A percentile compares a stretch with the other conserved stretches of the same genome.
Conservation (phyloP, 805 yeast genomes). For the Brettanomyces sp. region DNA sequence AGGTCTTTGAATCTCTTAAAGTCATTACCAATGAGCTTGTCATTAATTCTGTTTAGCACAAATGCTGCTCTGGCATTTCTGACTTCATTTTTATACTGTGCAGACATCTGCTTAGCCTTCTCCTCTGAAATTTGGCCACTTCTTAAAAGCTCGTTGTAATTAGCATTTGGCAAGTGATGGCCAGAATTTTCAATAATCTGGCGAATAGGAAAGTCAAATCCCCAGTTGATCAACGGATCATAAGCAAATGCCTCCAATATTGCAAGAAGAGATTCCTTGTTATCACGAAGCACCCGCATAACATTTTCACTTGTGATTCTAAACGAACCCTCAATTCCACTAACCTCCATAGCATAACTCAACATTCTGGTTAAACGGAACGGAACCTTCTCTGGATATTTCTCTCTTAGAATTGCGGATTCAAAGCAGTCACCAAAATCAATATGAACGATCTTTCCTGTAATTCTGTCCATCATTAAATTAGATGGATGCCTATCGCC, state of each 20-base stretch:
- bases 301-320: slow-evolving; percentile 95
- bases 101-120: slow-evolving; percentile 63
- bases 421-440: slow-evolving; percentile 99
- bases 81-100: slow-evolving; percentile 61
- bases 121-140: slow-evolving; percentile 68
- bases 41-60: slow-evolving; percentile 82
- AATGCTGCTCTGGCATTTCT: slow-evolving; percentile 86
- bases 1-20: slow-evolving; percentile 63
- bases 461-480: slow-evolving; percentile 84
- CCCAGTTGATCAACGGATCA: slow-evolving; percentile 98
- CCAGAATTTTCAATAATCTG: slow-evolving; percentile 70
- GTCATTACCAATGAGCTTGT: slow-evolving; percentile 90
- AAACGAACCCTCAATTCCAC: slow-evolving; percentile 96
- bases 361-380: slow-evolving; percentile 94
- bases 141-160: slow-evolving; percentile 61
- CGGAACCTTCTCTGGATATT: slow-evolving; percentile 97
- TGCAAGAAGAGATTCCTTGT: slow-evolving; percentile 95
- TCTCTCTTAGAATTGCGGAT: slow-evolving; percentile 92
- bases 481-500: slow-evolving; percentile 99
- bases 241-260: slow-evolving; percentile 96
- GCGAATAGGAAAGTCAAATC: slow-evolving; percentile 83
- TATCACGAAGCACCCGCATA: slow-evolving; percentile 87
- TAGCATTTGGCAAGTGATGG: slow-evolving; percentile 54
- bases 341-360: slow-evolving; percentile 97
- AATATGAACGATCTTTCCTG: slow-evolving; percentile 94